Conservation (phyloP, 2,329 filamentous ascomycete genomes). For the Pseudogymnoascus sp. region DNA sequence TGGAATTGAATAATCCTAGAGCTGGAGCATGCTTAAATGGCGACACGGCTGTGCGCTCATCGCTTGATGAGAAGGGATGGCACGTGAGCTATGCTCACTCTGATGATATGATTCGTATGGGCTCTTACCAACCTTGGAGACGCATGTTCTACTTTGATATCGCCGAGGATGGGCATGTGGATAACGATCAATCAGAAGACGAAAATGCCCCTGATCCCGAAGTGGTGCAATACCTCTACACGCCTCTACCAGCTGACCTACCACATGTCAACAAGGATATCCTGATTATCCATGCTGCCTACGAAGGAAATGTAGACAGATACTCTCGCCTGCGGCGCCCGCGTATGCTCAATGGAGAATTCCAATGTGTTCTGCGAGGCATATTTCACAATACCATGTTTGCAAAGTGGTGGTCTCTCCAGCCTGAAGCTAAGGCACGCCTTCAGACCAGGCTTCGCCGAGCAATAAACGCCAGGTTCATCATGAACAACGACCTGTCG, state of each 20-base stretch:
- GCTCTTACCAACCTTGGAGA: not conserved
- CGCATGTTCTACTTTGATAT: not conserved
- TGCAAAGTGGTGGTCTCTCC: constrained; percentile 29
- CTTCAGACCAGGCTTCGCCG: not conserved
- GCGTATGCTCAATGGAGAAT: constrained; percentile 19
- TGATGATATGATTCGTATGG: too few species aligned
- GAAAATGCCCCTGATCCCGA: not conserved
- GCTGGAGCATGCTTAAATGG: constrained; percentile 27
- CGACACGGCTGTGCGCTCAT: constrained; percentile 29
- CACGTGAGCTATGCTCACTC: too few species aligned
- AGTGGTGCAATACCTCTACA: constrained; percentile 21
- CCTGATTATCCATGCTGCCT: constrained; percentile 33
- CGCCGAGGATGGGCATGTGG: not conserved
- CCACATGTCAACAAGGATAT: constrained; percentile 33
- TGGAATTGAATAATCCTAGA: constrained; percentile 13
- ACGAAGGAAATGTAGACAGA: constrained; percentile 34
- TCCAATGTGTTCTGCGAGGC: constrained; percentile 23
- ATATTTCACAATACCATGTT: constrained; percentile 33
- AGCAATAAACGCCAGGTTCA: constrained; percentile 25
- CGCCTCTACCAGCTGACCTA: constrained; percentile 31
- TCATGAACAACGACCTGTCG: constrained; percentile 26
- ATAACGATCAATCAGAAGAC: not conserved
- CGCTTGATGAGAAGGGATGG: constrained; percentile 15
- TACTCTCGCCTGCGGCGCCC: constrained; percentile 31
- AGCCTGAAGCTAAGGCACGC: not conserved